A percentile compares a stretch with the other conserved stretches of the same genome.
phyloP scores from a whole-genome alignment of 73 alveolate genomes.

The Paramecium bursaria region DNA sequence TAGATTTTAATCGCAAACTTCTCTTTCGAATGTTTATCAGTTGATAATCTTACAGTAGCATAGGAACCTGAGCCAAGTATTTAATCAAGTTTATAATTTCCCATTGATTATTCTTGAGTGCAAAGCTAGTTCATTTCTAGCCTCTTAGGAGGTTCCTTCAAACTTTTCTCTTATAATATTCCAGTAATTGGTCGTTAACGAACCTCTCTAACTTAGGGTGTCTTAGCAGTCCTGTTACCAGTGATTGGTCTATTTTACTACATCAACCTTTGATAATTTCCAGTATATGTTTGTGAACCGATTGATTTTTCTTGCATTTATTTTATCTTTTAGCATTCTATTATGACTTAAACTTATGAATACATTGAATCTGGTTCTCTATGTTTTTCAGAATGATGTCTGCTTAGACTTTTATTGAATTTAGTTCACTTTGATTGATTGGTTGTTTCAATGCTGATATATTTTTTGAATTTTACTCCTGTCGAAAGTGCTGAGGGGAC shows the following conservation, averaged over 20 bases:
- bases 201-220: no score
- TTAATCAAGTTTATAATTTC: constrained; percentile 63
- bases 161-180: no score
- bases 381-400: constrained; percentile 31
- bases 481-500: no score
- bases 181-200: no score
- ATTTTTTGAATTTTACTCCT: no score
- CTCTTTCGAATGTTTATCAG: constrained; percentile 76
- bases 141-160: no score
- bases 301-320: background rate
- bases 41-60: constrained; percentile 87
- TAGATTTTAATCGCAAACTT: constrained; percentile 91
- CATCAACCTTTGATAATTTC: no score
- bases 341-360: background rate
- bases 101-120: constrained; percentile 42
- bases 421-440: background rate
- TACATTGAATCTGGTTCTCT: constrained; percentile 17
- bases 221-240: no score
- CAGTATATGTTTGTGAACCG: background rate
- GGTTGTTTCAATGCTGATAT: no score
- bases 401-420: constrained; percentile 10
- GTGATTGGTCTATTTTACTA: background rate
- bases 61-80: constrained; percentile 93
- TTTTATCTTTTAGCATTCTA: background rate
- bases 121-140: constrained; percentile 26